These are phyloP conservation scores for Moricandia moricandioides DNA, from an alignment of 345 rosid species.

Conservation along the genomic window DNA sequence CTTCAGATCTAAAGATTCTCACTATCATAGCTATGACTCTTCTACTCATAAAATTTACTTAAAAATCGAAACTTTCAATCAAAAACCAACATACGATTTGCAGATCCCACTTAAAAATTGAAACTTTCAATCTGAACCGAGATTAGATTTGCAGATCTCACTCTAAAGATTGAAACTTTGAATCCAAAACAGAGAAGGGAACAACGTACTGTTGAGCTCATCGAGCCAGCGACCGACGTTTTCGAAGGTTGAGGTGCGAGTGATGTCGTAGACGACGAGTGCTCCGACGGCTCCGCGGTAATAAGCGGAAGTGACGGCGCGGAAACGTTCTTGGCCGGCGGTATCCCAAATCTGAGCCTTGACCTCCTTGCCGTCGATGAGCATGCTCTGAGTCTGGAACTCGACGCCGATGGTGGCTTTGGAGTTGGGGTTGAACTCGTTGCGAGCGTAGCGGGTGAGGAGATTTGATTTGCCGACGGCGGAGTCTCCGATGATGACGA, in stretches of 20 bases:
- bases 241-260: conserved; percentile 68
- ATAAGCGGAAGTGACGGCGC: conserved; percentile 93
- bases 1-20: conserved; percentile 17
- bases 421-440: conserved; percentile 87
- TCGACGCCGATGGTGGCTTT: conserved; percentile 95
- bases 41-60: conserved; percentile 1
- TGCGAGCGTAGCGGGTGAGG: conserved; percentile 83
- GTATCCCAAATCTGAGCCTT: conserved; percentile 99
- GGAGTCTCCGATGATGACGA: conserved; percentile 85
- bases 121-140: not conserved
- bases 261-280: conserved; percentile 77
- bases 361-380: conserved; percentile 84
- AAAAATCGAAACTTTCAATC: not conserved
- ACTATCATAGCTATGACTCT: not conserved
- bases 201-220: conserved; percentile 63
- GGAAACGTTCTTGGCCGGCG: conserved; percentile 92
- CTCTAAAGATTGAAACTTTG: not conserved
- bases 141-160: not conserved
- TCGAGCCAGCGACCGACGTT: conserved; percentile 86
- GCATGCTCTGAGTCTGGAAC: conserved; percentile 87
- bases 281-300: conserved; percentile 97
- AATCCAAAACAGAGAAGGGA: not conserved
- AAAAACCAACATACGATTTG: conserved; percentile 1
- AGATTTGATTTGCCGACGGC: conserved; percentile 96
- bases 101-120: conserved; percentile 17